Conservation (phyloP, 2,329 filamentous ascomycete species). For the Venturia effusa region DNA sequence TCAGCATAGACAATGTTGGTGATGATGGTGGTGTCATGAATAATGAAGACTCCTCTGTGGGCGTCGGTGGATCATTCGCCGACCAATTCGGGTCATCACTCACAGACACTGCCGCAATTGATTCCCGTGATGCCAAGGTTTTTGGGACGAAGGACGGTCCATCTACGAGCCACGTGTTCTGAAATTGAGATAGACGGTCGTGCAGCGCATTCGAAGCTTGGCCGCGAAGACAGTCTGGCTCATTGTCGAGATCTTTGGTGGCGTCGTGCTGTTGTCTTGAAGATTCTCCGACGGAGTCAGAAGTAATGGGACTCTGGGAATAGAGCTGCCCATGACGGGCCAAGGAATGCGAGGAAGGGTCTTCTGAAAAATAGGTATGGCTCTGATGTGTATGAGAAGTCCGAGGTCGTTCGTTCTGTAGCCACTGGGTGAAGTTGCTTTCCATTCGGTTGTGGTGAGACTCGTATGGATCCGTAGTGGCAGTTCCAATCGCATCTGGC, state of each 20-base stretch:
- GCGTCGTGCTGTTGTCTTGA: neutral
- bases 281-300: neutral
- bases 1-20: neutral
- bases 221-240: neutral
- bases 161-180: neutral
- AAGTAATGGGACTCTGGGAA: neutral
- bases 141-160: neutral
- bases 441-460: neutral
- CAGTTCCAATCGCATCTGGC: neutral
- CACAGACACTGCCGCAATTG: neutral
- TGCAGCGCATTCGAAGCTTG: neutral
- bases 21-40: conserved; percentile 1
- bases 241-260: neutral
- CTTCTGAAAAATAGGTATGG: neutral
- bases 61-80: neutral
- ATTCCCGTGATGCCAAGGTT: neutral
- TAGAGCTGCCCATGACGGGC: neutral
- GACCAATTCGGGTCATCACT: neutral
- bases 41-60: neutral
- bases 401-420: neutral
- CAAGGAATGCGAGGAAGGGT: neutral
- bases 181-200: neutral
- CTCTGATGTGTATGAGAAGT: neutral
- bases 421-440: neutral
- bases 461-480: neutral